A percentile compares a stretch with the other conserved stretches of the same genome.
These are phyloP conservation scores for Colletotrichum aenigma DNA, from an alignment of 2,329 filamentous ascomycete genomes.

Conservation along the genomic window DNA sequence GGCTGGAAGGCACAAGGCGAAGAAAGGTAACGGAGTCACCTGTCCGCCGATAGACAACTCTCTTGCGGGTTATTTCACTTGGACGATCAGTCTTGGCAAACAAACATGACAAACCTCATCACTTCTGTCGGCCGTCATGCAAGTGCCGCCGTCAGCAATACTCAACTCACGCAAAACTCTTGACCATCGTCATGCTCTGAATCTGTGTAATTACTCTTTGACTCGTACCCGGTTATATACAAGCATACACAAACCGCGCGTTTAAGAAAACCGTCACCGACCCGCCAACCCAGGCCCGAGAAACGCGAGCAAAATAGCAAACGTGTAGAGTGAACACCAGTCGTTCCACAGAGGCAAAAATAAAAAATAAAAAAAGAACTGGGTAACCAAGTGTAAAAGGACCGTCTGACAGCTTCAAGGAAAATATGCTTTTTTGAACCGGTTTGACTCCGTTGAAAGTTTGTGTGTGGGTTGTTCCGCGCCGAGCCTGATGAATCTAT, in stretches of 20 bases:
- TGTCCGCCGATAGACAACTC: neutral
- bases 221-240: slow-evolving; percentile 15
- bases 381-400: neutral
- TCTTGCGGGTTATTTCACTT: neutral
- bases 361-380: neutral
- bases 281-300: neutral
- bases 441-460: slow-evolving; percentile 17
- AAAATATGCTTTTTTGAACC: slow-evolving; percentile 19
- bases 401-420: neutral
- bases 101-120: neutral
- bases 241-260: slow-evolving; percentile 2
- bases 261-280: neutral
- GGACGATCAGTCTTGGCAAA: neutral
- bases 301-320: neutral
- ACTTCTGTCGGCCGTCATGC: neutral
- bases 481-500: slow-evolving; percentile 16
- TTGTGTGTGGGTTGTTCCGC: slow-evolving; percentile 3
- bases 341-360: neutral
- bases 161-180: neutral
- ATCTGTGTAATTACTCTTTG: slow-evolving; percentile 14
- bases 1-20: neutral
- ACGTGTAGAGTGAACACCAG: neutral
- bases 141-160: neutral
- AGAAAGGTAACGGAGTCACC: neutral
- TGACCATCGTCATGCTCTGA: neutral